These are phyloP conservation scores for Auricularia heimuer DNA, from an alignment of 768 basidiomycete genomes.

Conservation along the genomic window DNA sequence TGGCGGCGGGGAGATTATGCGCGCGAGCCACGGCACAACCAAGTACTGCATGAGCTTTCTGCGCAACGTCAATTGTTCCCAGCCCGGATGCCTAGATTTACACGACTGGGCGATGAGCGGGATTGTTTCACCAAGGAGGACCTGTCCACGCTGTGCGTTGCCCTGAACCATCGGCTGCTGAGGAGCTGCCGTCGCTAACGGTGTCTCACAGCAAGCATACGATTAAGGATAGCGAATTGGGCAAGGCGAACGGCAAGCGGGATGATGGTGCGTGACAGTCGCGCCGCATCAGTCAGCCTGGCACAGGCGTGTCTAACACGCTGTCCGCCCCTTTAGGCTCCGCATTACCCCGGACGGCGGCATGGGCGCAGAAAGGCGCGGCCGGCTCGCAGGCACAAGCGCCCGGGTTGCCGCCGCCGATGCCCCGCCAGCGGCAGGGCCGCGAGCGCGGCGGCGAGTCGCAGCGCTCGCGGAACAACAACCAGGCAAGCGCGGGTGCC, in stretches of 20 bases:
- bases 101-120: constrained; percentile 98
- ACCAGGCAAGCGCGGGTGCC: constrained; percentile 6
- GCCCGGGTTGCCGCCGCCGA: constrained; percentile 1
- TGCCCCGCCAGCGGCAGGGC: background rate
- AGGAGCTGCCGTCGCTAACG: constrained; percentile 7
- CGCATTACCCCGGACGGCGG: constrained; percentile 51
- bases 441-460: background rate
- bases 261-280: background rate
- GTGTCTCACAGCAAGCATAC: constrained; percentile 65
- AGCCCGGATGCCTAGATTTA: constrained; percentile 84
- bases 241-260: constrained; percentile 32
- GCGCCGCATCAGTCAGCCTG: constrained; percentile 5
- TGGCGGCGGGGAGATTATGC: constrained; percentile 79
- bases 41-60: constrained; percentile 97
- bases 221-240: constrained; percentile 80
- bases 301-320: background rate
- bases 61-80: constrained; percentile 72
- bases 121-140: constrained; percentile 98
- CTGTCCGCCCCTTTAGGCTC: constrained; percentile 12
- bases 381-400: constrained; percentile 4
- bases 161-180: background rate
- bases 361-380: constrained; percentile 31
- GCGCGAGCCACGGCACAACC: constrained; percentile 92
- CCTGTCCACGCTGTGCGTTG: constrained; percentile 72
- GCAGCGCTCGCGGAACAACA: background rate